A percentile compares a stretch with the other conserved stretches of the same genome.
These are phyloP conservation scores for Pythium pyrilobum DNA, from an alignment of 352 stramenopile species.

Conservation along the genomic window DNA sequence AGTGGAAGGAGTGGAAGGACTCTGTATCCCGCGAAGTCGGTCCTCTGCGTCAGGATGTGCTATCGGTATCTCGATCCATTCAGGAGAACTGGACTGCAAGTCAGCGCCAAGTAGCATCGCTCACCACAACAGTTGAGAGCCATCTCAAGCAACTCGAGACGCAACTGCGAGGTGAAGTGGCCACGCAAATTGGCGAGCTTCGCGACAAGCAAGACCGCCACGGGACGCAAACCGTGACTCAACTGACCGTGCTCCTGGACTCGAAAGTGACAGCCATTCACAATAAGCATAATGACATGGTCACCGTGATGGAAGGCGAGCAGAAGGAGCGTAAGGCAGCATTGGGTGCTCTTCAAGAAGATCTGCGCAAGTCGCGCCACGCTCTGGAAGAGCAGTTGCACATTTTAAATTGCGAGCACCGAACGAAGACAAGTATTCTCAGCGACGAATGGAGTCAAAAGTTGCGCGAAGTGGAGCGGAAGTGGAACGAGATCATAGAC, in stretches of 20 bases:
- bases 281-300: slow-evolving; percentile 12
- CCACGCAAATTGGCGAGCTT: slow-evolving; percentile 2
- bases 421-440: slow-evolving; percentile 24
- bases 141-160: slow-evolving; percentile 9
- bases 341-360: slow-evolving; percentile 35
- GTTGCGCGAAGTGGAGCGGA: slow-evolving; percentile 14
- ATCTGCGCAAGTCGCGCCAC: slow-evolving; percentile 36
- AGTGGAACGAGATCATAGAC: slow-evolving; percentile 11
- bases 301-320: slow-evolving; percentile 24
- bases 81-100: slow-evolving; percentile 3
- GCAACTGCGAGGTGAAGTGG: slow-evolving; percentile 5
- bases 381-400: slow-evolving; percentile 49
- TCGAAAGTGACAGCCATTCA: slow-evolving; percentile 3
- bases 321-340: slow-evolving; percentile 40
- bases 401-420: slow-evolving; percentile 28
- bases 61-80: background rate
- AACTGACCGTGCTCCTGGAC: slow-evolving; percentile 3
- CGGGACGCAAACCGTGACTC: background rate
- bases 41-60: slow-evolving; percentile 1
- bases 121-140: background rate
- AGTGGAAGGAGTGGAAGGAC: background rate
- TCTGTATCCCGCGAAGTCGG: background rate
- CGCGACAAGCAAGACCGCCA: slow-evolving; percentile 14
- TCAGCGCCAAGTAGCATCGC: background rate
- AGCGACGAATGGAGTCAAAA: slow-evolving; percentile 30